A percentile compares a stretch with the other conserved stretches of the same genome.
Conservation (phyloP, 345 rosid species). For the Angophora floribunda region DNA sequence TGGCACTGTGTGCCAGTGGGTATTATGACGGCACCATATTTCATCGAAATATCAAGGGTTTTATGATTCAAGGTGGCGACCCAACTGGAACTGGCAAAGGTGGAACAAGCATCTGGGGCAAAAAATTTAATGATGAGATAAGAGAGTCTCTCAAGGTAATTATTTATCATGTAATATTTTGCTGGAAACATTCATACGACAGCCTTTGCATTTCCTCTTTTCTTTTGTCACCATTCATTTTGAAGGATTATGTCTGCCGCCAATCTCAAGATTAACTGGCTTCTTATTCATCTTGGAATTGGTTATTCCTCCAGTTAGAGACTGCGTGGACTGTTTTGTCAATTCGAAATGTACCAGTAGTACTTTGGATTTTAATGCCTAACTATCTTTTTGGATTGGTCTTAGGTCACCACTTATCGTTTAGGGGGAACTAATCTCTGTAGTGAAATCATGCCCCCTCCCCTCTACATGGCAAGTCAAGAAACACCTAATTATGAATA, state of each 20-base stretch:
- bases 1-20: slow-evolving; percentile 94
- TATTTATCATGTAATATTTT: background rate
- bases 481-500: background rate
- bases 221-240: background rate
- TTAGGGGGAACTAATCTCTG: background rate
- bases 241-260: background rate
- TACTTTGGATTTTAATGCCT: background rate
- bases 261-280: background rate
- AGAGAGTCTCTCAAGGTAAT: slow-evolving; percentile 94
- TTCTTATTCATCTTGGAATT: background rate
- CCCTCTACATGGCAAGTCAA: background rate
- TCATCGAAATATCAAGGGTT: slow-evolving; percentile 90
- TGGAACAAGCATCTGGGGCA: slow-evolving; percentile 97
- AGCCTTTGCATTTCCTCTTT: background rate
- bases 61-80: slow-evolving; percentile 99
- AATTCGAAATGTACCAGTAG: background rate
- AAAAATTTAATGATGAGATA: slow-evolving; percentile 96
- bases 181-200: background rate
- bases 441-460: background rate
- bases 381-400: background rate
- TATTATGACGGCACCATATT: slow-evolving; percentile 86
- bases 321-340: background rate
- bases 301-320: background rate
- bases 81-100: slow-evolving; percentile 97
- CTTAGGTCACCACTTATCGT: background rate